Conservation (phyloP, 305 asterid genomes). For the Fraxinus sp. region DNA sequence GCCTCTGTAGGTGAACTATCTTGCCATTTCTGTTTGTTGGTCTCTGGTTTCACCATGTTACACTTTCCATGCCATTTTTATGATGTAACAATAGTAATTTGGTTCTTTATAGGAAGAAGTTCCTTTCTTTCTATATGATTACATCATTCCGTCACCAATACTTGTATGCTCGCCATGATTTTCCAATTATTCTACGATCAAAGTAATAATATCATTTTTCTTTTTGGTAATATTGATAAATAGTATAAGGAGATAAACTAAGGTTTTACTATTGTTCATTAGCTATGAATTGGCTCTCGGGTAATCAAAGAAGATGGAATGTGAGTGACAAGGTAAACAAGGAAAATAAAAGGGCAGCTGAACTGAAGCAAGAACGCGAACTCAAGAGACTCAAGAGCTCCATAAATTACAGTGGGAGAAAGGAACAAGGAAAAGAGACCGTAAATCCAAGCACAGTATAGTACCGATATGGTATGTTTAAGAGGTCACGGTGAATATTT, state of each 20-base stretch:
- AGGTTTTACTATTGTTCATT: conserved; percentile 27
- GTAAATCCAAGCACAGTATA: not conserved
- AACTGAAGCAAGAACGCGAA: conserved; percentile 39
- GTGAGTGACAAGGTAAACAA: conserved; percentile 27
- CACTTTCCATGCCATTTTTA: not conserved
- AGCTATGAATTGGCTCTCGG: conserved; percentile 35
- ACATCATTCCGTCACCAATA: not conserved
- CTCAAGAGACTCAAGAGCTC: conserved; percentile 39
- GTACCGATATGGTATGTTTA: not conserved
- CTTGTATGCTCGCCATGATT: not conserved
- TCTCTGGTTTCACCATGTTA: not conserved
- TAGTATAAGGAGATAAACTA: conserved; percentile 8
- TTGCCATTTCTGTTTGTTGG: not conserved
- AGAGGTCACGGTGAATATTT: not conserved
- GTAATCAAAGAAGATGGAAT: conserved; percentile 23
- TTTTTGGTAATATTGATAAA: not conserved
- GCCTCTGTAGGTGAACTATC: not conserved
- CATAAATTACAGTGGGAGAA: conserved; percentile 33
- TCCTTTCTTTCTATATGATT: not conserved
- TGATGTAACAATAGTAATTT: not conserved
- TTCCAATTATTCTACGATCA: conserved; percentile 3
- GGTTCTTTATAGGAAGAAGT: not conserved
- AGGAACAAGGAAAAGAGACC: conserved; percentile 24
- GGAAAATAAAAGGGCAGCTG: conserved; percentile 26
- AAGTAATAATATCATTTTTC: not conserved